These are phyloP conservation scores for Phytophthora agathidicida DNA, from an alignment of 352 stramenopile species.

Conservation along the genomic window DNA sequence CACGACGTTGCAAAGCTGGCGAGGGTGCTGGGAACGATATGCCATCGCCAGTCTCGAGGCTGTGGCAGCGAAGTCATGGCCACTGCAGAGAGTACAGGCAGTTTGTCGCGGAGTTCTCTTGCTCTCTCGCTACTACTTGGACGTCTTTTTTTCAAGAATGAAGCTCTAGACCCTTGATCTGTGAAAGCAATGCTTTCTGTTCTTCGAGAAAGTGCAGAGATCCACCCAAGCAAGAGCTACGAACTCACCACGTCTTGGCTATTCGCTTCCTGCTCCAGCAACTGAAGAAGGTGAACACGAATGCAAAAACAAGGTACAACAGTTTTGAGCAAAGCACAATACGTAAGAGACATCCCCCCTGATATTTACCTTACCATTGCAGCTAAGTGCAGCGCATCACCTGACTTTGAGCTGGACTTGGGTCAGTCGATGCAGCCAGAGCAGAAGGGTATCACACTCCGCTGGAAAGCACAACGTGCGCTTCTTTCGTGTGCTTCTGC, in stretches of 20 bases:
- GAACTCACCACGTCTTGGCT: too few species aligned
- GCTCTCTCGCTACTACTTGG: not conserved
- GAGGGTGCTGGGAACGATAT: not conserved
- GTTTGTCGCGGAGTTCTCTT: not conserved
- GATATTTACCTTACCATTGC: conserved; percentile 21
- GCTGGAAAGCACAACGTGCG: conserved; percentile 83
- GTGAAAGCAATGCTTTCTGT: too few species aligned
- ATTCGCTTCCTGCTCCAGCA: not conserved
- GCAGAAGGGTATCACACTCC: conserved; percentile 40
- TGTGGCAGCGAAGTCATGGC: not conserved
- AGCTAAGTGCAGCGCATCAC: conserved; percentile 1
- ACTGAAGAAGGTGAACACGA: not conserved
- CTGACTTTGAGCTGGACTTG: not conserved
- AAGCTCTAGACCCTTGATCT: too few species aligned
- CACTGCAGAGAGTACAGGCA: not conserved
- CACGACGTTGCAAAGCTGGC: not conserved
- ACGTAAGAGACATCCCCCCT: not conserved
- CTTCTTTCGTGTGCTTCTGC: conserved; percentile 81
- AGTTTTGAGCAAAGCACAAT: conserved; percentile 3
- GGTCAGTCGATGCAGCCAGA: not conserved
- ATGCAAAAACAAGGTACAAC: not conserved
- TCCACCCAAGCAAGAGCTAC: too few species aligned
- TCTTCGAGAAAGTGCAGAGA: conserved; percentile 1
- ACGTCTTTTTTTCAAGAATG: not conserved
- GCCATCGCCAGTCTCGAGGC: not conserved